Evolutionary conservation across 768 basidiomycete genomes (phyloP).

Genomic region (Mycena crocata): DNA sequence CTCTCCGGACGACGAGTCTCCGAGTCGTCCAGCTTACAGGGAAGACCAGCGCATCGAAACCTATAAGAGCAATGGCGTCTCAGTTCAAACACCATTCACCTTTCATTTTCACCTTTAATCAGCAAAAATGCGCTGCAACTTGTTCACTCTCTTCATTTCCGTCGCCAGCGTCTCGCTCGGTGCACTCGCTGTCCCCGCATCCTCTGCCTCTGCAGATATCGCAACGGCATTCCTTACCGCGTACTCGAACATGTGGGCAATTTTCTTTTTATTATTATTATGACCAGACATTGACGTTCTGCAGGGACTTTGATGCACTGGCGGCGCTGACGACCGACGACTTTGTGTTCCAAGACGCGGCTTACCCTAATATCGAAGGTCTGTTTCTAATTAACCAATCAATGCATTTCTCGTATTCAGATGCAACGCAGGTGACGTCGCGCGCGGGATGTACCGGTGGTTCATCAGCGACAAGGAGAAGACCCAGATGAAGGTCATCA

Average conservation of each 20-base stretch:
- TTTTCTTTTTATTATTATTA: not conserved
- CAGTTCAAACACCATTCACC: not conserved
- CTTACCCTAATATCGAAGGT: conserved; percentile 17
- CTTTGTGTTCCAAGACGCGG: conserved; percentile 12
- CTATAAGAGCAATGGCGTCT: not conserved
- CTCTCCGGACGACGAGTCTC: not conserved
- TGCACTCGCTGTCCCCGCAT: not conserved
- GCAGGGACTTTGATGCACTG: conserved; percentile 8
- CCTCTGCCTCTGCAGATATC: conserved; percentile 4
- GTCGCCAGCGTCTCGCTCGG: not conserved
- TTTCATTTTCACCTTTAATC: not conserved
- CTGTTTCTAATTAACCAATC: not conserved
- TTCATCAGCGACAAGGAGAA: conserved; percentile 16
- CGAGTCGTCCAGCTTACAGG: not conserved
- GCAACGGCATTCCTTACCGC: conserved; percentile 19
- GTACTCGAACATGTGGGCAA: conserved; percentile 12
- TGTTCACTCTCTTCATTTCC: conserved; percentile 10
- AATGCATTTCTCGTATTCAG: not conserved
- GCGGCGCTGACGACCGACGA: conserved; percentile 15
- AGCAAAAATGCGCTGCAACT: conserved; percentile 4
- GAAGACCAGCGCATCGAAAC: too few species aligned
- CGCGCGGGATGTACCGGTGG: conserved; percentile 21
- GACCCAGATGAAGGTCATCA: conserved; percentile 21
- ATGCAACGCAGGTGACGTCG: conserved; percentile 1
- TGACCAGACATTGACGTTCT: not conserved